These are phyloP conservation scores for Auricularia heimuer DNA, from an alignment of 768 basidiomycete species.

Conservation along the genomic window DNA sequence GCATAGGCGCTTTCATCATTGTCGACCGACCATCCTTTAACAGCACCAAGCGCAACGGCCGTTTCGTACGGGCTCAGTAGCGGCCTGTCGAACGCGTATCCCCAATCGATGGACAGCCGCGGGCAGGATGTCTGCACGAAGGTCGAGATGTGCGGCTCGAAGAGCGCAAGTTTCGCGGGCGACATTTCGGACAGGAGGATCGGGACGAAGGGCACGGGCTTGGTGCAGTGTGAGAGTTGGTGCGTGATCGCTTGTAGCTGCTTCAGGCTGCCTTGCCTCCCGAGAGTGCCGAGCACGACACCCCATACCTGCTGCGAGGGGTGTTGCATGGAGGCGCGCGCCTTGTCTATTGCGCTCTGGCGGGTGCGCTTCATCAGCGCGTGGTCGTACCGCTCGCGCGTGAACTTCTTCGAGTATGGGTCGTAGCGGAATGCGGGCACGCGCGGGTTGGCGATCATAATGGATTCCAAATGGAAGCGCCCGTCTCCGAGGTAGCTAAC, in stretches of 20 bases:
- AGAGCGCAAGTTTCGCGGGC: conserved; percentile 82
- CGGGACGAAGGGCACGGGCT: conserved; percentile 66
- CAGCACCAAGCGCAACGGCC: conserved; percentile 67
- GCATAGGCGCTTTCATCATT: conserved; percentile 47
- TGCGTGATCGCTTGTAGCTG: conserved; percentile 79
- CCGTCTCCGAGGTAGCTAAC: conserved; percentile 92
- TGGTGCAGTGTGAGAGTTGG: conserved; percentile 47
- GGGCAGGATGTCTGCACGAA: conserved; percentile 98
- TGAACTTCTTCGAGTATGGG: conserved; percentile 95
- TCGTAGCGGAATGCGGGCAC: conserved; percentile 97
- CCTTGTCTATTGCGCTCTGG: conserved; percentile 63
- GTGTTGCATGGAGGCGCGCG: conserved; percentile 52
- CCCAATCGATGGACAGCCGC: conserved; percentile 96
- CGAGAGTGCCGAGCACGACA: conserved; percentile 86
- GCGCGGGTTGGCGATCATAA: conserved; percentile 98
- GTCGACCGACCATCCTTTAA: conserved; percentile 53
- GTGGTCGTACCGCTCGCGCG: conserved; percentile 85
- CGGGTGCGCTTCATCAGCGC: conserved; percentile 72
- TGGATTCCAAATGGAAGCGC: conserved; percentile 94
- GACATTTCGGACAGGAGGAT: conserved; percentile 96
- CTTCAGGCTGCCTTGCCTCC: conserved; percentile 84
- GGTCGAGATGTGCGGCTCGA: conserved; percentile 69
- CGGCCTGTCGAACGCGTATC: conserved; percentile 86
- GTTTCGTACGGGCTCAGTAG: conserved; percentile 91
- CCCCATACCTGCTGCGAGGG: conserved; percentile 54